Conservation (phyloP, 805 yeast species). For the Zygoascus flipseniorum region DNA sequence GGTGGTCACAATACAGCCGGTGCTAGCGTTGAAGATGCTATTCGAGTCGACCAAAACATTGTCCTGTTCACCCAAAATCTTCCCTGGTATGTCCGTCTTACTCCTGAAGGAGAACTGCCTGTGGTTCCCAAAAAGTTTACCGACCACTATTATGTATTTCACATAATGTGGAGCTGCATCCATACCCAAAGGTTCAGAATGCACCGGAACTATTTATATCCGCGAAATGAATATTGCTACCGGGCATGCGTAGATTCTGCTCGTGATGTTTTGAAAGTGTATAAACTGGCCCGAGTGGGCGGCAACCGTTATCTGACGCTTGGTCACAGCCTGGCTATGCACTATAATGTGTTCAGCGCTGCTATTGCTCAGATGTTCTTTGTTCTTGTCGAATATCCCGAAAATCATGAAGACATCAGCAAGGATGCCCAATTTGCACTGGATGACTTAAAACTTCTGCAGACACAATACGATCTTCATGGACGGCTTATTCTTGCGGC, state of each 20-base stretch:
- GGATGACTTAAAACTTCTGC: constrained; percentile 1
- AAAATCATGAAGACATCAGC: not conserved
- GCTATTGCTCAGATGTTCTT: constrained; percentile 6
- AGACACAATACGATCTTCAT: not conserved
- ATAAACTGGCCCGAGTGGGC: not conserved
- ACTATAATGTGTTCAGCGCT: constrained; percentile 6
- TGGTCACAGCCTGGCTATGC: not conserved
- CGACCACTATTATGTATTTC: not conserved
- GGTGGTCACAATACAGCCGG: not conserved
- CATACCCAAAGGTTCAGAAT: constrained; percentile 6
- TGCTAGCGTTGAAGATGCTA: not conserved
- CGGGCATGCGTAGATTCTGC: constrained; percentile 3
- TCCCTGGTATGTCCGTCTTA: constrained; percentile 1
- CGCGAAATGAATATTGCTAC: constrained; percentile 6
- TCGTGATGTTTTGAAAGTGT: not conserved
- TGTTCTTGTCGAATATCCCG: constrained; percentile 5
- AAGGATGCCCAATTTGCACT: not conserved
- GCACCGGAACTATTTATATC: constrained; percentile 5
- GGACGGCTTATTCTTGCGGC: not conserved
- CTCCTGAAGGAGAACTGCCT: constrained; percentile 5
- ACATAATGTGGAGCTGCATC: constrained; percentile 9
- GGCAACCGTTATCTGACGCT: not conserved
- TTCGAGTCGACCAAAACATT: constrained; percentile 4
- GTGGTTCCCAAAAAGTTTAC: not conserved
- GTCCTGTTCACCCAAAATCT: not conserved